phyloP scores from a whole-genome alignment of 768 basidiomycete genomes.

The Boletus sp. region DNA sequence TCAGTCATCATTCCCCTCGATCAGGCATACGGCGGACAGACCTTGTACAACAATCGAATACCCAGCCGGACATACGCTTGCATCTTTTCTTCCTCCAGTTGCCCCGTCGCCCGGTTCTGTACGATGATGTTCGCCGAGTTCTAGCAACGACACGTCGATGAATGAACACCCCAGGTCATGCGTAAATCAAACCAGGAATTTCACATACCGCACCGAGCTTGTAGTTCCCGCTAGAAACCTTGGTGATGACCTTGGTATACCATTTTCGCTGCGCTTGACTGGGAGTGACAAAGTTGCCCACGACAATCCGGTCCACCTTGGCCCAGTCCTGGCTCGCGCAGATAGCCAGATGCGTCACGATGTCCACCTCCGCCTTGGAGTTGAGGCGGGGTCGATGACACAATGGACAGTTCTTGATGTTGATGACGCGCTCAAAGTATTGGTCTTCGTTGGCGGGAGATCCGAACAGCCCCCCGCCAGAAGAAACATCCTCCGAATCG shows the following conservation, averaged over 20 bases:
- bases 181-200: not conserved
- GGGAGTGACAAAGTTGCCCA: conserved; percentile 92
- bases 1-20: not conserved
- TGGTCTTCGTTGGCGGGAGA: conserved; percentile 29
- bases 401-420: conserved; percentile 90
- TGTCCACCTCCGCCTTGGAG: conserved; percentile 88
- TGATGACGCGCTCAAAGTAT: conserved; percentile 82
- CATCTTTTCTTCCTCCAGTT: conserved; percentile 98
- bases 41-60: conserved; percentile 89
- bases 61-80: conserved; percentile 90
- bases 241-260: conserved; percentile 86
- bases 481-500: conserved; percentile 41
- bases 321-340: conserved; percentile 95
- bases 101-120: conserved; percentile 88
- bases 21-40: conserved; percentile 18
- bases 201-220: conserved; percentile 76
- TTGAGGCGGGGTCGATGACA: conserved; percentile 87
- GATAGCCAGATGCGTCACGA: conserved; percentile 94
- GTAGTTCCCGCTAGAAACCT: conserved; percentile 85
- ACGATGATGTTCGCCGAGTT: conserved; percentile 99
- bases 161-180: not conserved
- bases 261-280: conserved; percentile 96
- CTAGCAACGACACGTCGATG: conserved; percentile 34
- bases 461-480: conserved; percentile 1
- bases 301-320: conserved; percentile 83